These are phyloP conservation scores for Uromyces viciae-fabae DNA, from an alignment of 1,284 basidiomycete genomes.

Conservation along the genomic window DNA sequence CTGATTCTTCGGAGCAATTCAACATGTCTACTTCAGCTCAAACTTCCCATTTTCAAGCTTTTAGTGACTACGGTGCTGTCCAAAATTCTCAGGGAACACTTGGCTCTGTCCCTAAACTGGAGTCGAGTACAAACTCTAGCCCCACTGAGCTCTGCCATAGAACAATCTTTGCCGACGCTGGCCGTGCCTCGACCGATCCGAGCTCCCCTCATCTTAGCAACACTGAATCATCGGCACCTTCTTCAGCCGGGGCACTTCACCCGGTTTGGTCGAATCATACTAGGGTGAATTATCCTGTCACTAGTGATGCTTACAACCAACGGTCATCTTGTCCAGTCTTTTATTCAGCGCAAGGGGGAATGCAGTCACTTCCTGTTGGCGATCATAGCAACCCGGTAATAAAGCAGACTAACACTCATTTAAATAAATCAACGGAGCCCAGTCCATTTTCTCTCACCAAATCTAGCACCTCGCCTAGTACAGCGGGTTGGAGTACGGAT, in stretches of 20 bases:
- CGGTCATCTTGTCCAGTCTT: neutral
- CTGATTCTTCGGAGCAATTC: neutral
- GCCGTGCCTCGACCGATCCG: slow-evolving; percentile 12
- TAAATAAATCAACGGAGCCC: neutral
- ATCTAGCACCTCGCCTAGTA: slow-evolving; percentile 5
- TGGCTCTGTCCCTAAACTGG: neutral
- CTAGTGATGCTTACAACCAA: neutral
- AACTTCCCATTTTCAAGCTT: slow-evolving; percentile 14
- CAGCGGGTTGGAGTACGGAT: slow-evolving; percentile 15
- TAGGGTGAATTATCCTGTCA: neutral
- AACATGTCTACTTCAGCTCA: slow-evolving; percentile 6
- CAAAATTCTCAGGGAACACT: slow-evolving; percentile 1
- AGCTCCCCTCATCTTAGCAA: slow-evolving; percentile 10
- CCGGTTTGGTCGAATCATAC: neutral
- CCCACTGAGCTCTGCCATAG: slow-evolving; percentile 6
- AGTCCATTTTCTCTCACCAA: slow-evolving; percentile 8
- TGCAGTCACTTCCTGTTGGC: neutral
- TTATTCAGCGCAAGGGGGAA: neutral
- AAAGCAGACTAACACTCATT: neutral
- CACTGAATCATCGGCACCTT: neutral
- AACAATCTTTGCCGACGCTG: neutral
- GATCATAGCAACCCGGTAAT: neutral
- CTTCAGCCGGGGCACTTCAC: neutral
- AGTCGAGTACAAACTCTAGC: slow-evolving; percentile 18
- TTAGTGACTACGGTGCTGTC: neutral